Conservation (phyloP, 768 basidiomycete species). For the Tylopilus intermedius region DNA sequence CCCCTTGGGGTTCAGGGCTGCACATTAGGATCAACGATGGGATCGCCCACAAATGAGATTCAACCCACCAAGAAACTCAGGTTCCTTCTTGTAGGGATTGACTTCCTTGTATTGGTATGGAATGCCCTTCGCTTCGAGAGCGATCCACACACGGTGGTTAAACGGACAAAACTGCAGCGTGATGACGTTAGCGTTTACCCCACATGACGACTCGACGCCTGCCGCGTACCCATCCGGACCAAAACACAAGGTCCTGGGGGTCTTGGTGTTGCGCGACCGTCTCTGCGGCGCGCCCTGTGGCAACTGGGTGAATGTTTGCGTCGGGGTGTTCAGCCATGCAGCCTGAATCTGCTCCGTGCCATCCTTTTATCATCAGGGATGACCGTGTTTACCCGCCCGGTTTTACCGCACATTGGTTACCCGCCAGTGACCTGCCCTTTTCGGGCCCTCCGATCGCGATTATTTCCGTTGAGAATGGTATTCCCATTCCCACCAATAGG, state of each 20-base stretch:
- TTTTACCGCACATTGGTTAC: too few species aligned
- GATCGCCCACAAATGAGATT: too few species aligned
- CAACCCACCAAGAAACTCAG: conserved; percentile 45
- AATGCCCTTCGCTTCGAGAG: conserved; percentile 60
- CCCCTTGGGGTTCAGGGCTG: conserved; percentile 61
- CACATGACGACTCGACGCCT: not conserved
- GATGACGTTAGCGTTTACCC: conserved; percentile 1
- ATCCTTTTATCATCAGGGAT: not conserved
- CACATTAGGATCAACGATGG: not conserved
- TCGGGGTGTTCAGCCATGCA: conserved; percentile 41
- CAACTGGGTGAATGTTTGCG: conserved; percentile 50
- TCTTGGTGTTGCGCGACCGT: conserved; percentile 50
- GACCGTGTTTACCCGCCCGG: too few species aligned
- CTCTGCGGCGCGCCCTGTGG: conserved; percentile 51
- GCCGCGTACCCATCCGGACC: conserved; percentile 49
- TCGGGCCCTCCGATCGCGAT: too few species aligned
- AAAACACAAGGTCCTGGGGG: conserved; percentile 53
- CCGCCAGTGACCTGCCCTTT: too few species aligned
- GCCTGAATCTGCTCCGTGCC: not conserved
- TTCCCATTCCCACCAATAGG: too few species aligned
- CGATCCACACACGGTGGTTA: conserved; percentile 61
- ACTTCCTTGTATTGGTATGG: conserved; percentile 66
- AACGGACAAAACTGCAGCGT: conserved; percentile 48
- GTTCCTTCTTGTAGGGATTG: conserved; percentile 67
- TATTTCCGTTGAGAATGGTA: too few species aligned